Evolutionary conservation across 2,329 filamentous ascomycete genomes (phyloP), one percentile per base, ranked within the genome.

Genomic region (Aschersonia sp.): DNA sequence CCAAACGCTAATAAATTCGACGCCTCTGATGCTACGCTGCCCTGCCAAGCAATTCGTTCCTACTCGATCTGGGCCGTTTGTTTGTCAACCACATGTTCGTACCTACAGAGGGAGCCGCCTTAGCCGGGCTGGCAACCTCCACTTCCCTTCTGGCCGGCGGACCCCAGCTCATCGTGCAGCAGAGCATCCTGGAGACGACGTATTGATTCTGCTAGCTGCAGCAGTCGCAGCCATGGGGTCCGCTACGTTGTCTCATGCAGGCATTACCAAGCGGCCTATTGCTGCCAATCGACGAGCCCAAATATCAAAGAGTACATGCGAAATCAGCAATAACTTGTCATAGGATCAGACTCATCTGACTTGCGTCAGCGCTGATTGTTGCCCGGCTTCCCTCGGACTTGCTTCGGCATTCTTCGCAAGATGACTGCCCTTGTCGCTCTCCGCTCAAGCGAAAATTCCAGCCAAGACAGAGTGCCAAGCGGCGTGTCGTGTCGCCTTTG

Each of bases 331-430:
- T 38, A 12, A 38, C 35, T 38, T 12, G 35, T 9, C 9, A 20
- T 12, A n/a, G 12, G n/a, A 29, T 29, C 20, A 43, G 20, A 29
- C 40, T 43, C 6, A n/a, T 20, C n/a, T 43, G n/a, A 12, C 40
- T n/a, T 10, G 40, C 20, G 12, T 29, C 6, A 29, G 10, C 40
- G 35, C 12, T 12, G 7, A 9, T n/a, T 43, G 9, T n/a, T 43
- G 40, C 28, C 40, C 40, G 10, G 30, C 5, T 31, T 7, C 9
- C 4, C 31, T 45, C 51, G 51, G 51, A 52, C 48, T 49, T 50
- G 45, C 43, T 47, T 52, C 51, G 51, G 48, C 30, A 50, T 9
- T 38, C 7, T 7, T 38, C 7, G 7, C 7, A 38, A 38, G 35
- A 38, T 38, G 35, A 38, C 35, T 7, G 35, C 35, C 35, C 35